Conservation (phyloP, 768 basidiomycete genomes). For the Mycena crocata region DNA sequence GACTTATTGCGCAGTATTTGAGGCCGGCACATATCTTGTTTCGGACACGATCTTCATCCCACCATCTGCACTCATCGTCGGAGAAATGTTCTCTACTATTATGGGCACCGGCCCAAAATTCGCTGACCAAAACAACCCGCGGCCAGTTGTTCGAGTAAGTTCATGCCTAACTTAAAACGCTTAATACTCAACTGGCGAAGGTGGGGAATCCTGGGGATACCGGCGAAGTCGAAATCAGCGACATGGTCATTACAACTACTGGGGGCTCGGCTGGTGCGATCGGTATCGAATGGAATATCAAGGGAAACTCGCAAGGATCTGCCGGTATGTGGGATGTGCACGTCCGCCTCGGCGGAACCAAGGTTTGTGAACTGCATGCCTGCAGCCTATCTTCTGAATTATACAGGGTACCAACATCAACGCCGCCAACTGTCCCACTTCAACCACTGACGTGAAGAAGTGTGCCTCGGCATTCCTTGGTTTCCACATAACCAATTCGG, state of each 20-base stretch:
- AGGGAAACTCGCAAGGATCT: conserved; percentile 30
- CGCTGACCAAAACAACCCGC: conserved; percentile 11
- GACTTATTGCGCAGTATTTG: neutral
- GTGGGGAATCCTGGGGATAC: conserved; percentile 9
- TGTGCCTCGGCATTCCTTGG: conserved; percentile 61
- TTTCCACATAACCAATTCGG: conserved; percentile 45
- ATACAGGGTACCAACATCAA: conserved; percentile 44
- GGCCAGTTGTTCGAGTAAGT: conserved; percentile 23
- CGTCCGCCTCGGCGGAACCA: conserved; percentile 35
- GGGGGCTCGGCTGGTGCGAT: conserved; percentile 56
- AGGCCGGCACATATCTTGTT: conserved; percentile 17
- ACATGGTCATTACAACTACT: conserved; percentile 55
- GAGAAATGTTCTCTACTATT: conserved; percentile 3
- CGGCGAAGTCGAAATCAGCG: conserved; percentile 50
- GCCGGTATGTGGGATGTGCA: conserved; percentile 33
- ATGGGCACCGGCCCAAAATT: conserved; percentile 20
- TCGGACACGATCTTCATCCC: conserved; percentile 14
- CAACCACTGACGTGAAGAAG: conserved; percentile 33
- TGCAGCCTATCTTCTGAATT: neutral
- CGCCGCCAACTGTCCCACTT: conserved; percentile 43
- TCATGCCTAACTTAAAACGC: neutral
- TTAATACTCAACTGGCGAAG: conserved; percentile 21
- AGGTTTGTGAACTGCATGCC: neutral
- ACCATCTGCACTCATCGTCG: neutral
- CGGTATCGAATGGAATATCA: conserved; percentile 50